phyloP scores from a whole-genome alignment of 2,329 filamentous ascomycete species.

The Podosphaera xanthii region DNA sequence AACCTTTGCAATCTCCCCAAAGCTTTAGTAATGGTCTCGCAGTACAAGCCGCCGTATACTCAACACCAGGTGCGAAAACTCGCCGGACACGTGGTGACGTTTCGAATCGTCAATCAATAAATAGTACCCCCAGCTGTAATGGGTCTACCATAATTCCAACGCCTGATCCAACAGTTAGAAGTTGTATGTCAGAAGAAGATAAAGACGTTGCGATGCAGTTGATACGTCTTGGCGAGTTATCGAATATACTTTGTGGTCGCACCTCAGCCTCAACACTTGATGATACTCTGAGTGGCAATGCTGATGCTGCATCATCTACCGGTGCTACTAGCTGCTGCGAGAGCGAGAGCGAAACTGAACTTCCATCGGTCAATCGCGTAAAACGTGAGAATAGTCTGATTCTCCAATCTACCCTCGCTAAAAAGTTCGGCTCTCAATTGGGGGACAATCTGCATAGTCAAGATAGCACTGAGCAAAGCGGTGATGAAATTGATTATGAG shows the following conservation, averaged over 20 bases:
- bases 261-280: slow-evolving; percentile 85
- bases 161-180: slow-evolving; percentile 89
- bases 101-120: slow-evolving; percentile 20
- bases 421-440: slow-evolving; percentile 24
- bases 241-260: slow-evolving; percentile 77
- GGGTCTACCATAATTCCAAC: slow-evolving; percentile 54
- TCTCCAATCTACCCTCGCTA: slow-evolving; percentile 21
- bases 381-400: slow-evolving; percentile 31
- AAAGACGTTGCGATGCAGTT: slow-evolving; percentile 88
- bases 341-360: slow-evolving; percentile 40
- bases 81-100: slow-evolving; percentile 45
- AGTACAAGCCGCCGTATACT: slow-evolving; percentile 32
- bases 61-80: slow-evolving; percentile 39
- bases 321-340: slow-evolving; percentile 65
- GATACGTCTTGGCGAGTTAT: slow-evolving; percentile 85
- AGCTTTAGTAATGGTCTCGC: slow-evolving; percentile 35
- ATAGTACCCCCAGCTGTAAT: slow-evolving; percentile 21
- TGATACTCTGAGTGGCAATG: slow-evolving; percentile 76
- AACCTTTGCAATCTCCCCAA: slow-evolving; percentile 65
- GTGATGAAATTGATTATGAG: slow-evolving; percentile 33
- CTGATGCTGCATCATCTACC: slow-evolving; percentile 65
- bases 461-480: slow-evolving; percentile 36
- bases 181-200: slow-evolving; percentile 86
- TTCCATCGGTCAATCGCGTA: slow-evolving; percentile 34
- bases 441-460: slow-evolving; percentile 31